Percentiles rank a stretch among this genome's conserved stretches.
phyloP scores from a whole-genome alignment of 108 stramenopile genomes.

The Stephanodiscus triporus region DNA sequence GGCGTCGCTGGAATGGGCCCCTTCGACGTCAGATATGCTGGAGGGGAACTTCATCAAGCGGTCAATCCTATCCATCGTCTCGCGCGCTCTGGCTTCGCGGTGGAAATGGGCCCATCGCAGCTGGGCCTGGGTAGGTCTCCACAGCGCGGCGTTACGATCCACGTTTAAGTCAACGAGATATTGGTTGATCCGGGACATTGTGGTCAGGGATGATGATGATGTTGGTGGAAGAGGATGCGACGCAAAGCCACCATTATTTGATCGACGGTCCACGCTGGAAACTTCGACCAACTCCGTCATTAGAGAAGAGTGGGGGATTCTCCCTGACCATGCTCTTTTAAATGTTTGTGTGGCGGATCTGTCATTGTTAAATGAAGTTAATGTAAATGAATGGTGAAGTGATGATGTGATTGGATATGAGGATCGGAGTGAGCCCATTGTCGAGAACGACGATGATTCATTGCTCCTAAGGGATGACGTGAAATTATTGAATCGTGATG shows the following conservation, averaged over 20 bases:
- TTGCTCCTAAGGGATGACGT: neutral
- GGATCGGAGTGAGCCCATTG: neutral
- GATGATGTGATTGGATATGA: neutral
- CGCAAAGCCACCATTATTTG: neutral
- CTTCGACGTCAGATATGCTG: conserved; percentile 51
- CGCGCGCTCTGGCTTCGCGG: conserved; percentile 58
- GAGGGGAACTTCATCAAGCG: conserved; percentile 53
- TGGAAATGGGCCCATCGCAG: conserved; percentile 81
- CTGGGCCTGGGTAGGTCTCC: conserved; percentile 72
- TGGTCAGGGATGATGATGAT: neutral
- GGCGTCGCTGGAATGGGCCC: conserved; percentile 59
- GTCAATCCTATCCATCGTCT: conserved; percentile 51
- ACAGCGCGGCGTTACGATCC: conserved; percentile 14
- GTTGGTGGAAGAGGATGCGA: neutral
- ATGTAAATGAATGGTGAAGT: neutral
- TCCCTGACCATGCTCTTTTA: neutral
- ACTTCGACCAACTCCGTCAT: neutral
- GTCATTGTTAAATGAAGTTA: no score
- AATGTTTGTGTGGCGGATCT: neutral
- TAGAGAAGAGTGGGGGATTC: neutral
- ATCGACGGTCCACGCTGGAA: neutral
- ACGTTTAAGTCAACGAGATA: conserved; percentile 19
- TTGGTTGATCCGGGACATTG: conserved; percentile 22
- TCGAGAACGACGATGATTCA: neutral
- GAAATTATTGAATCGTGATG: neutral